Base-by-base conservation (phyloP, 1,139 yeast genomes). In the Saccharomyces uvarum region DNA sequence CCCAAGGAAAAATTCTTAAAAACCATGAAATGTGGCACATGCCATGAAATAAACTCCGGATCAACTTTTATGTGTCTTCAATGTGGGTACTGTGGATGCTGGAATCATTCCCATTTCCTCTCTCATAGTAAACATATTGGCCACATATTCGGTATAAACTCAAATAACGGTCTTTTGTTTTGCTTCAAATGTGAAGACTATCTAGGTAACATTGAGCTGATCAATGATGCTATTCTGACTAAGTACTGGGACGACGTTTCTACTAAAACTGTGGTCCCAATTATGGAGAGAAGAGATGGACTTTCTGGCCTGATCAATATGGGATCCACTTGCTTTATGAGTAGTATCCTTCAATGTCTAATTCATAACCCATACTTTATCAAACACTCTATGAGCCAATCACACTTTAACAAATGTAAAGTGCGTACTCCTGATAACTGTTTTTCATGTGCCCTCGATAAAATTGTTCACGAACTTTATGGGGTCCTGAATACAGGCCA, bases 321-420 rank as follows among this genome's bases (percentile, higher is more conserved):
- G 81, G 99, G 99, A 0, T 88, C 98, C 0, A 93, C 99, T 0
- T 93, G 99, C 72, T 93, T 88, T 73, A 91, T 93, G 88, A 87
- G 96, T 60, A 88, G 95, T 44, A 83, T 90, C 16, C 72, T 93
- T 48, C 99, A 93, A 73, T 82, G 95, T 0, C 72, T 91, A 49
- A 76, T 93, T 52, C 98, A 93, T 69, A 91, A 91, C 66, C 98
- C 98, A 11, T 77, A 88, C 55, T 78, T 93, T 48, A 80, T 93
- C 57, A 80, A 83, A 63, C 86, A 85, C 59, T 89, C 88, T 63
- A 77, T 93, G 70, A 77, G 59, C 50, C 68, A 62, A 48, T 51
- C 56, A 16, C 73, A 70, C 57, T 56, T 54, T 50, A 61, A 60
- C 14, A 53, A 52, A 21, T 70, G 72, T 51, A 57, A 60, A 32